Base-by-base conservation (phyloP, 2,329 filamentous ascomycete species). In the Didymella lethalis region DNA sequence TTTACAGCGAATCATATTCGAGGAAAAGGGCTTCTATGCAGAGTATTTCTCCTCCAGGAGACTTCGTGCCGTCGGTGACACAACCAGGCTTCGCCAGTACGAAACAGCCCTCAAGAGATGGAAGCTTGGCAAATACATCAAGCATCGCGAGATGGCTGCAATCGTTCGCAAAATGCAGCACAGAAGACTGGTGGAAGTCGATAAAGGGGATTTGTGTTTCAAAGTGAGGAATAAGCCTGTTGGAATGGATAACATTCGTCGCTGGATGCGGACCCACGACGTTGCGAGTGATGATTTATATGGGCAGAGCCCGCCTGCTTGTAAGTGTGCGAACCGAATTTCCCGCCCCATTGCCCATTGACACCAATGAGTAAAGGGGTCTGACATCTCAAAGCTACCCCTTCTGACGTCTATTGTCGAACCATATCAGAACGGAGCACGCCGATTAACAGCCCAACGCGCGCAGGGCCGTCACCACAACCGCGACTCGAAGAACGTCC, bases 201-300 rank as follows among this genome's bases (percentile, higher is more conserved):
- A 60, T 23, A 64, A 66, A 26, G 32, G 43, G 5, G 14, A 51
- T n/a, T 56, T 65, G 4, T 32, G 7, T 6, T 68, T 70, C 44
- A 25, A 45, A 28, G 63, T 69, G 2, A 18, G 68, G 44, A 61
- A 50, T 23, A 47, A 31, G 18, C 7, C 18, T 38, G 66, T 71
- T 28, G 57, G 64, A 20, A 54, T 29, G n/a, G 52, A 62, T 36
- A 68, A 67, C 51, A 67, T 70, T 26, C 57, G 64, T 2, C 58
- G 66, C n/a, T 70, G 62, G 67, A 71, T 67, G 64, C 67, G 61
- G 23, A 34, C 54, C 7, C 46, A 70, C 12, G 43, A 45, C 3
- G 59, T 71, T 16, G 5, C 36, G 16, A 18, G 18, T 6, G 16
- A 38, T 18, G 36, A 38, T 7, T 14, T 38, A 14, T 38, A 38